A percentile compares a stretch with the other conserved stretches of the same genome.
Conservation (phyloP, 306 rosid genomes). For the Cicer judaicum region DNA sequence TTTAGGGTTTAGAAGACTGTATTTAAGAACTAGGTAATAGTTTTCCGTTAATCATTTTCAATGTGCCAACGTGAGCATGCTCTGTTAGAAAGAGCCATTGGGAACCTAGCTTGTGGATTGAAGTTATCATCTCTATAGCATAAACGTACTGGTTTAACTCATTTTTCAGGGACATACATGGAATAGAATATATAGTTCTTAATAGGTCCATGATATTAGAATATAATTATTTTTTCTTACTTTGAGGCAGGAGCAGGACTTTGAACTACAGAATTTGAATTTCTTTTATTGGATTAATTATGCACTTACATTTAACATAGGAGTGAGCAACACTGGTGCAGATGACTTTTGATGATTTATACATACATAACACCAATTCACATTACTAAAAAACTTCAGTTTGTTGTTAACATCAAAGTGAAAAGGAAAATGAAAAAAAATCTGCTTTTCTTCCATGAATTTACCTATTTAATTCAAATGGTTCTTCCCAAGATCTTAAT, state of each 20-base stretch:
- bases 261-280: background rate
- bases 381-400: constrained; percentile 18
- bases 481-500: constrained; percentile 18
- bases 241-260: constrained; percentile 16
- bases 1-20: constrained; percentile 10
- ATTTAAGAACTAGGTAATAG: constrained; percentile 6
- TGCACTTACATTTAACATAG: background rate
- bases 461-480: constrained; percentile 1
- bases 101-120: constrained; percentile 11
- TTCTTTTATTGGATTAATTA: constrained; percentile 6
- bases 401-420: background rate
- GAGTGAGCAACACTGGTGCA: constrained; percentile 6
- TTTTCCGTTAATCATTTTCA: constrained; percentile 23
- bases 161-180: background rate
- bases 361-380: background rate
- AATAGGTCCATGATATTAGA: constrained; percentile 31
- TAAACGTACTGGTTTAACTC: background rate
- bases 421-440: constrained; percentile 6
- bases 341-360: constrained; percentile 2
- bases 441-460: background rate
- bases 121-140: constrained; percentile 1
- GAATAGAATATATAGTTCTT: background rate
- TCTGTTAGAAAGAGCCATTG: constrained; percentile 4
- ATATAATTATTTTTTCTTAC: constrained; percentile 7
- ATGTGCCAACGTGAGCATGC: constrained; percentile 1